Evolutionary conservation across 2,329 filamentous ascomycete species (phyloP).

Genomic region (Neonectria ditissima): DNA sequence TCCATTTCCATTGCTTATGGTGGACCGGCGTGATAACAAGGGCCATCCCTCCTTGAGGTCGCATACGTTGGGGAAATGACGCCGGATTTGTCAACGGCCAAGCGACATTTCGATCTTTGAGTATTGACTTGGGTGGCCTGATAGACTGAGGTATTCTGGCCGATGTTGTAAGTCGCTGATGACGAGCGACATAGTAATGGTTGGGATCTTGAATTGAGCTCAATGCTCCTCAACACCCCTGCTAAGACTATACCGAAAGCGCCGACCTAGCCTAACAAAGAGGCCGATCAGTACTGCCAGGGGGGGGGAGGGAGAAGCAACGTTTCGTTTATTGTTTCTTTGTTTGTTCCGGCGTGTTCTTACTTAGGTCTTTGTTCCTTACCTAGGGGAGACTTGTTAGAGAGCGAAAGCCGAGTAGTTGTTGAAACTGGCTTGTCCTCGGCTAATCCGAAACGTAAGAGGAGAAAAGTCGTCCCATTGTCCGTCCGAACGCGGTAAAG

Average conservation of each 20-base stretch:
- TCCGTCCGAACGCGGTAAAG: slow-evolving; percentile 27
- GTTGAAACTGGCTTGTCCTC: slow-evolving; percentile 22
- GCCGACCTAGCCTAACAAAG: slow-evolving; percentile 35
- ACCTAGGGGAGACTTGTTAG: slow-evolving; percentile 10
- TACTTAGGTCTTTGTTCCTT: slow-evolving; percentile 22
- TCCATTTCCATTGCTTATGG: slow-evolving; percentile 29
- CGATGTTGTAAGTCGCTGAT: slow-evolving; percentile 31
- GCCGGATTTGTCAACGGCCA: slow-evolving; percentile 36
- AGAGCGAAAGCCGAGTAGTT: slow-evolving; percentile 10
- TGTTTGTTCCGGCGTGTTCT: slow-evolving; percentile 23
- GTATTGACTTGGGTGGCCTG: slow-evolving; percentile 39
- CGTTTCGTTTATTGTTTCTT: slow-evolving; percentile 46
- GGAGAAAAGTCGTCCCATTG: slow-evolving; percentile 33
- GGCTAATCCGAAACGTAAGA: slow-evolving; percentile 32
- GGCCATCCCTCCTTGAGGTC: slow-evolving; percentile 36
- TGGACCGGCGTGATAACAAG: slow-evolving; percentile 37
- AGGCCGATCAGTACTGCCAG: slow-evolving; percentile 33
- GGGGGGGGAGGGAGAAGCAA: slow-evolving; percentile 35
- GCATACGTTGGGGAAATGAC: slow-evolving; percentile 43
- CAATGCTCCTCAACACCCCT: slow-evolving; percentile 23
- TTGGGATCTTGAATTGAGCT: slow-evolving; percentile 27
- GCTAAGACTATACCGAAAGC: slow-evolving; percentile 30
- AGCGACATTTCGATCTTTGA: slow-evolving; percentile 37
- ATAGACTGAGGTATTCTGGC: slow-evolving; percentile 27
- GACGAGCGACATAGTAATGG: slow-evolving; percentile 29